Evolutionary conservation across 345 rosid genomes (phyloP).

Genomic region (Diplotaxis tenuifolia): DNA sequence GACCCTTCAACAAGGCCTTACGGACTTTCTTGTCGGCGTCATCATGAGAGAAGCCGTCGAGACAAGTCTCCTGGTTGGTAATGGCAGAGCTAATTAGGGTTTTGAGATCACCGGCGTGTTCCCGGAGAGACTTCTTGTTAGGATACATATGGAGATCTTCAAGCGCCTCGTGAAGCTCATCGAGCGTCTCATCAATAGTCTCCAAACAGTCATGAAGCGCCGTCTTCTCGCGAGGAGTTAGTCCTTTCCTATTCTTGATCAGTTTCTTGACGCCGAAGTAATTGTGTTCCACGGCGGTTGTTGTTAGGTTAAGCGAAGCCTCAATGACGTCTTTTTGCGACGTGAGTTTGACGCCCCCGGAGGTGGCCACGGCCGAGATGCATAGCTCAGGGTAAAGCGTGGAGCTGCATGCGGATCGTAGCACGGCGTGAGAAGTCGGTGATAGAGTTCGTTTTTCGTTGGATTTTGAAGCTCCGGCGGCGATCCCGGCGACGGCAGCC

Average conservation of each 20-base stretch:
- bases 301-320: constrained; percentile 51
- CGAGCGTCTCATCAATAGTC: constrained; percentile 81
- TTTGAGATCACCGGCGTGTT: constrained; percentile 80
- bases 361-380: constrained; percentile 53
- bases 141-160: constrained; percentile 68
- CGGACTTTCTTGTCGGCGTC: constrained; percentile 59
- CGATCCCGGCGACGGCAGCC: constrained; percentile 28
- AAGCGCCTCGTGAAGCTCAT: constrained; percentile 57
- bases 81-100: constrained; percentile 83
- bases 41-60: constrained; percentile 86
- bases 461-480: constrained; percentile 31
- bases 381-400: constrained; percentile 72
- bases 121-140: constrained; percentile 49
- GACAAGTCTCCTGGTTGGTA: constrained; percentile 85
- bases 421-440: constrained; percentile 52
- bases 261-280: constrained; percentile 48
- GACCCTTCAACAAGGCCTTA: constrained; percentile 41
- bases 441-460: constrained; percentile 29
- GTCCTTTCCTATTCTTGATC: constrained; percentile 21
- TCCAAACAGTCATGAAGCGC: constrained; percentile 91
- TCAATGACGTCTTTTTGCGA: constrained; percentile 56
- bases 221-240: constrained; percentile 56
- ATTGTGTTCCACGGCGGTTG: constrained; percentile 45
- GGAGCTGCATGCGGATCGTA: constrained; percentile 60
- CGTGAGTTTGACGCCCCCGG: constrained; percentile 35